Base-by-base conservation (phyloP, 345 rosid species). In the Balakata baccata region DNA sequence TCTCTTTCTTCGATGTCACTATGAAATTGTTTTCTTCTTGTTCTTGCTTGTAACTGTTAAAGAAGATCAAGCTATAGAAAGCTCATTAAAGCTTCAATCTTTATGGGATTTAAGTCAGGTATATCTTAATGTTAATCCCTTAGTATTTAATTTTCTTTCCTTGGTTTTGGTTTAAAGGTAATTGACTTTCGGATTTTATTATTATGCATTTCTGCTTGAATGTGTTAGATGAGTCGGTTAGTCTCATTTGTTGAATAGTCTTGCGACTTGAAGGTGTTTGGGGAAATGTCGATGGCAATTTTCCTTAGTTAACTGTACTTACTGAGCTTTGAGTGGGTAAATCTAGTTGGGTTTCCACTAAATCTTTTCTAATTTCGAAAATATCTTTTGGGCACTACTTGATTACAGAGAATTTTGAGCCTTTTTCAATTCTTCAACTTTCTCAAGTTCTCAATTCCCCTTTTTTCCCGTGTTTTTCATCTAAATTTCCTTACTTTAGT, bases 401-500 rank as follows among this genome's bases (percentile, higher is more conserved):
- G 34, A 2, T 29, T 29, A 29, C 2, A 29, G 34, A 29, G 62
- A 58, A 58, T 23, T 22, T 22, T 58, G 6, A 22, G 5, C 22
- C 62, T 22, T 5, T 29, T 22, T 58, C 13, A 58, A 23, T 22
- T 58, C 25, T 20, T 58, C 37, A 58, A 11, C 62, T 58, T 58
- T 58, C 11, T 58, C 11, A n/a, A 18, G 23, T 54, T 18, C 59
- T 7, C 23, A 18, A 54, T 54, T 54, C 7, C 11, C 59, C 59
- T 16, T 54, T 3, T 43, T 43, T 6, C 47, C 8, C 6, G 1
- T 43, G 8, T 43, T 29, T 54, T 54, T 54, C 59, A 54, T 54
- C 9, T 51, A 14, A 51, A 51, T 51, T 13, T 43, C 47, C 47
- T 29, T 29, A 29, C 34, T 10, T 90, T 94, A 78, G 8, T 51